A percentile compares a stretch with the other conserved stretches of the same genome.
Evolutionary conservation across 805 yeast genomes (phyloP).

Genomic region (Metschnikowia continentalis): DNA sequence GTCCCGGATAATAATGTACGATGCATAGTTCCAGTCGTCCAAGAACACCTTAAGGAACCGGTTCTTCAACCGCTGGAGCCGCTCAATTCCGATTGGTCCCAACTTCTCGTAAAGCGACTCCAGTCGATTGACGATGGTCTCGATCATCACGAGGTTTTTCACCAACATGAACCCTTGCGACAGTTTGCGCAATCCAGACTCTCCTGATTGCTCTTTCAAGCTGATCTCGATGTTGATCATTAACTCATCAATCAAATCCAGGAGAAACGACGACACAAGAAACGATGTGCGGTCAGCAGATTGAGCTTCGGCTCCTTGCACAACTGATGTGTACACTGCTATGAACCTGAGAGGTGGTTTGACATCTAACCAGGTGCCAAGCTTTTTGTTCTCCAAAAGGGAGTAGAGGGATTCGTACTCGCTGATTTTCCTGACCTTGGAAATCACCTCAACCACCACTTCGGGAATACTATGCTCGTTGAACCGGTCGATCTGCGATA

Average conservation of each 20-base stretch:
- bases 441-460: conserved; percentile 66
- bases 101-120: conserved; percentile 48
- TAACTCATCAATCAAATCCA: conserved; percentile 77
- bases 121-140: conserved; percentile 62
- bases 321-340: conserved; percentile 44
- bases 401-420: conserved; percentile 53
- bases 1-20: conserved; percentile 68
- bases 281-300: conserved; percentile 21
- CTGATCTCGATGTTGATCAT: conserved; percentile 60
- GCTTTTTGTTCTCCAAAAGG: conserved; percentile 48
- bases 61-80: conserved; percentile 67
- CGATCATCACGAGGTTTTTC: conserved; percentile 69
- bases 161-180: conserved; percentile 67
- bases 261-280: conserved; percentile 59
- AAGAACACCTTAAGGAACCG: conserved; percentile 69
- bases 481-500: conserved; percentile 48
- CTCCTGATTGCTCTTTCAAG: conserved; percentile 37
- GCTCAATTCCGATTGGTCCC: conserved; percentile 54
- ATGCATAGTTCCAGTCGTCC: conserved; percentile 74
- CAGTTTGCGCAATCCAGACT: conserved; percentile 31
- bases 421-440: conserved; percentile 59
- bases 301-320: conserved; percentile 32
- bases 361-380: conserved; percentile 67
- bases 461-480: conserved; percentile 70
- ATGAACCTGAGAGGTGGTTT: conserved; percentile 50